phyloP scores from a whole-genome alignment of 2,329 filamentous ascomycete genomes.

The Nemania sp. region DNA sequence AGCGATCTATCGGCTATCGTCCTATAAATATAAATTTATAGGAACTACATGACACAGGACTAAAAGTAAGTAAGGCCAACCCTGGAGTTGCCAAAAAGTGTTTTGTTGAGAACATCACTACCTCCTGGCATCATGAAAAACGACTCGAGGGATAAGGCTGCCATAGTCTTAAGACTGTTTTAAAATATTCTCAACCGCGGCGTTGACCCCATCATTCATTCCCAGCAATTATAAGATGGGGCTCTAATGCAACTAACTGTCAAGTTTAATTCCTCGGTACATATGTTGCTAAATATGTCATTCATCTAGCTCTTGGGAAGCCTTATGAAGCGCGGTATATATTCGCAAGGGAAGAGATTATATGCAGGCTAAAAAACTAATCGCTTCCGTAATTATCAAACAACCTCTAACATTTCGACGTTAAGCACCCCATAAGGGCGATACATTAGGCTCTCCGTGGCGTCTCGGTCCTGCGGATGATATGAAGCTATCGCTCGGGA shows the following conservation, averaged over 20 bases:
- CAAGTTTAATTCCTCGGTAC: not conserved
- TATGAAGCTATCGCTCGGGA: too few relatives aligned
- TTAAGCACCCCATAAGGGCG: not conserved
- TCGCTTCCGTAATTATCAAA: not conserved
- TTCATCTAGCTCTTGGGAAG: not conserved
- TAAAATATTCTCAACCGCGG: not conserved
- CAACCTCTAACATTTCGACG: not conserved
- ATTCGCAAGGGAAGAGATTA: not conserved
- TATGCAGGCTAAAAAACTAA: not conserved
- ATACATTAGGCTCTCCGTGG: not conserved
- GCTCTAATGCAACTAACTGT: not conserved
- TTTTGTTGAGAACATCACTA: slow-evolving; percentile 7
- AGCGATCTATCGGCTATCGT: not conserved
- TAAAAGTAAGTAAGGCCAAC: not conserved
- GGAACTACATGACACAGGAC: not conserved
- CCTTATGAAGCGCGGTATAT: slow-evolving; percentile 6
- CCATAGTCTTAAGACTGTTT: not conserved
- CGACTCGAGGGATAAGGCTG: not conserved
- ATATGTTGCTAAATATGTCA: not conserved
- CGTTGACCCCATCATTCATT: too few relatives aligned
- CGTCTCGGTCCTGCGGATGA: not conserved
- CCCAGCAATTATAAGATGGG: not conserved
- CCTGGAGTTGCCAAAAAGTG: slow-evolving; percentile 4
- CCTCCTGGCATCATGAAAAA: not conserved
- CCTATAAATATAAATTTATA: not conserved